phyloP scores from a whole-genome alignment of 495 filamentous ascomycete species.

The Trichoderma orchidacearum region DNA sequence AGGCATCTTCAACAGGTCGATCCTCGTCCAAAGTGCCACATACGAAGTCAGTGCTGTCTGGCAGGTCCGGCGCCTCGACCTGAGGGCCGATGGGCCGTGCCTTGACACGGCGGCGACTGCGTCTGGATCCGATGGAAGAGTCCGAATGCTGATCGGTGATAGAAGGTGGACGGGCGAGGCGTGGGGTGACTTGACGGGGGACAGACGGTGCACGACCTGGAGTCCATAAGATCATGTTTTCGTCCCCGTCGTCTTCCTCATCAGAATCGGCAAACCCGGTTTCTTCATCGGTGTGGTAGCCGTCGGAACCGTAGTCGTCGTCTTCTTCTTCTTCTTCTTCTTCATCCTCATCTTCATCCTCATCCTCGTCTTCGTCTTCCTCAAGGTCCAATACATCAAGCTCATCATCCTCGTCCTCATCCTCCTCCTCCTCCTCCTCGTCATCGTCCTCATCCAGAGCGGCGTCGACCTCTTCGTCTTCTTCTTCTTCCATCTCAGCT shows the following conservation, averaged over 20 bases:
- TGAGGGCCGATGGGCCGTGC: slow-evolving; percentile 42
- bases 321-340: slow-evolving; percentile 26
- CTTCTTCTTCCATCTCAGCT: slow-evolving; percentile 56
- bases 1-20: slow-evolving; percentile 81
- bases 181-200: slow-evolving; percentile 8
- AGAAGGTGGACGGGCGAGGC: slow-evolving; percentile 26
- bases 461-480: slow-evolving; percentile 45
- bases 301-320: slow-evolving; percentile 46
- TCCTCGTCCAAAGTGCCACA: slow-evolving; percentile 96
- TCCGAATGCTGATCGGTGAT: slow-evolving; percentile 22
- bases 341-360: slow-evolving; percentile 32
- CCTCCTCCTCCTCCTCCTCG: slow-evolving; percentile 25
- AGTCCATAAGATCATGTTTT: slow-evolving; percentile 63
- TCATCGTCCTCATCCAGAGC: slow-evolving; percentile 34
- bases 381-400: slow-evolving; percentile 27
- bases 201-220: slow-evolving; percentile 32
- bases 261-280: slow-evolving; percentile 85
- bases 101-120: slow-evolving; percentile 11
- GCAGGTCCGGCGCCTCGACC: slow-evolving; percentile 66
- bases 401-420: slow-evolving; percentile 36
- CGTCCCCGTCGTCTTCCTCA: slow-evolving; percentile 44
- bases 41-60: slow-evolving; percentile 95
- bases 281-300: slow-evolving; percentile 93
- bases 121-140: slow-evolving; percentile 19
- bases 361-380: slow-evolving; percentile 20